These are phyloP conservation scores for Mycena venus DNA, from an alignment of 768 basidiomycete genomes.

Conservation along the genomic window DNA sequence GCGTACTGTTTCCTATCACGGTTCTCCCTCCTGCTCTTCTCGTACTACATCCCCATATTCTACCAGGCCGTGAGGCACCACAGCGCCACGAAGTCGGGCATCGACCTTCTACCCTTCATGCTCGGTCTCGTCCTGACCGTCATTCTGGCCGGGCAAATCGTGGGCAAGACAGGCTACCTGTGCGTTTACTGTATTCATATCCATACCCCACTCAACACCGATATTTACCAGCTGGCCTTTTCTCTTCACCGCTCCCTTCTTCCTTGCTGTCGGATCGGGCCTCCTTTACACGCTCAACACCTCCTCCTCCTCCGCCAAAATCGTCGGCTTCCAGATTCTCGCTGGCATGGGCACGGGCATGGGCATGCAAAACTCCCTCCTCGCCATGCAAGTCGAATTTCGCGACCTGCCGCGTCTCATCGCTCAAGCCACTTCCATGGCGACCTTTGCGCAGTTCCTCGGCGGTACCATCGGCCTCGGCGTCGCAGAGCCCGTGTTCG, in stretches of 20 bases:
- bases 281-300: constrained; percentile 21
- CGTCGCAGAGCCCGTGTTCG: constrained; percentile 29
- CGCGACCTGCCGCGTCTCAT: constrained; percentile 3
- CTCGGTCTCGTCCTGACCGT: too few species aligned
- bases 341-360: constrained; percentile 30
- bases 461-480: constrained; percentile 19
- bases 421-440: constrained; percentile 30
- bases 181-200: too few species aligned
- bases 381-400: constrained; percentile 37
- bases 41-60: constrained; percentile 33
- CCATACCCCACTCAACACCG: too few species aligned
- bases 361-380: constrained; percentile 31
- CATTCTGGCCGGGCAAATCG: constrained; percentile 17
- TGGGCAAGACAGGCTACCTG: constrained; percentile 18
- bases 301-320: neutral
- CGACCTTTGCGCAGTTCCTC: constrained; percentile 28
- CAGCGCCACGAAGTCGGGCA: constrained; percentile 30
- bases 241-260: neutral
- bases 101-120: too few species aligned
- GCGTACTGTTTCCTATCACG: constrained; percentile 14
- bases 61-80: constrained; percentile 30
- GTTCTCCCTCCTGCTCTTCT: constrained; percentile 21
- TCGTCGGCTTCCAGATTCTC: constrained; percentile 33
- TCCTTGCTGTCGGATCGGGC: constrained; percentile 30
- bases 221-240: constrained; percentile 28